Percentiles rank a stretch among this genome's conserved stretches.
Conservation (phyloP, 2,329 filamentous ascomycete genomes). For the Tolypocladium inflatum region DNA sequence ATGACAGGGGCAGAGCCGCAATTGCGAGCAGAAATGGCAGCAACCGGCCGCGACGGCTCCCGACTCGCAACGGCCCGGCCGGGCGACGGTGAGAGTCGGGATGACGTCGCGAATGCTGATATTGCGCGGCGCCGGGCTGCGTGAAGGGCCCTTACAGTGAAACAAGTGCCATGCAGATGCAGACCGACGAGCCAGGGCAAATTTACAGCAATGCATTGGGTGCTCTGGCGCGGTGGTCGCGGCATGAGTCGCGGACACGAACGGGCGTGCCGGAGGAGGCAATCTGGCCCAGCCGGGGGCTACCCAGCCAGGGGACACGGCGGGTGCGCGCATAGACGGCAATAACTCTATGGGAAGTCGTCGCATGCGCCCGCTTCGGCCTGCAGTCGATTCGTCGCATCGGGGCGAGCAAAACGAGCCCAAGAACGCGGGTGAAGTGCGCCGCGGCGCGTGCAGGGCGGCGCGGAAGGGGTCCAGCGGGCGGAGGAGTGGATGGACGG, state of each 20-base stretch:
- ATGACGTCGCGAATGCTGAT: not conserved
- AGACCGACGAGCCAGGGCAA: not conserved
- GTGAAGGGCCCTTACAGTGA: not conserved
- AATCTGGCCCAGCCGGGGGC: not conserved
- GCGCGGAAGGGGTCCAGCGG: slow-evolving; percentile 19
- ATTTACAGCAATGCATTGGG: not conserved
- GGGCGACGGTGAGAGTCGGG: not conserved
- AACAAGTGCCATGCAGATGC: not conserved
- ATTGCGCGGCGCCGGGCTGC: not conserved
- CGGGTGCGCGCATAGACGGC: slow-evolving; percentile 1
- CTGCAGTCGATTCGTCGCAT: slow-evolving; percentile 23
- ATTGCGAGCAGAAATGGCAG: not conserved
- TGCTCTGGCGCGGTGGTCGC: not conserved
- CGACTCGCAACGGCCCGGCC: not conserved
- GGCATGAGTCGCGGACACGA: not conserved
- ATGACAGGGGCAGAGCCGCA: not conserved
- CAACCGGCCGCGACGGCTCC: not conserved
- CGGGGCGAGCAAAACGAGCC: slow-evolving; percentile 52
- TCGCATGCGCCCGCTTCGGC: not conserved
- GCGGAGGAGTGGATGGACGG: slow-evolving; percentile 16
- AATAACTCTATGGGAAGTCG: slow-evolving; percentile 4
- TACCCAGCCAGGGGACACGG: not conserved
- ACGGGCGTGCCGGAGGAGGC: not conserved
- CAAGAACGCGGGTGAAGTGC: slow-evolving; percentile 45
- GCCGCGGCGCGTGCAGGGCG: slow-evolving; percentile 16